Conservation (phyloP, 2,329 filamentous ascomycete genomes). For the Aureobasidium mangrovei region DNA sequence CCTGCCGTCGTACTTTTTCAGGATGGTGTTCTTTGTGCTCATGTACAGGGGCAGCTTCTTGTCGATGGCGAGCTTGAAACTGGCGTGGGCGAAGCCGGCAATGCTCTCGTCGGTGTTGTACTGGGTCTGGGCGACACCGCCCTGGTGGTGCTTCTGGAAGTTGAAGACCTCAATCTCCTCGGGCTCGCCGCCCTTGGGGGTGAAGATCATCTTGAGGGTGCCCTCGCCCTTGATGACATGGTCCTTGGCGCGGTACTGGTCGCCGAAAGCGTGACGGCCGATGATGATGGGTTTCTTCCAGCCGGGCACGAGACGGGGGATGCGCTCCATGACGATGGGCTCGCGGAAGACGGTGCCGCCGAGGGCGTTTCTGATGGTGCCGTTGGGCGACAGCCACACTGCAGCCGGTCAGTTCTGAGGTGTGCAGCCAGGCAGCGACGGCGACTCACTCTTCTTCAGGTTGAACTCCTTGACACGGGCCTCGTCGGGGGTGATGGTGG, state of each 20-base stretch:
- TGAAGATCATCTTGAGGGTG: conserved; percentile 91
- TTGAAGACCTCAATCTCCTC: conserved; percentile 84
- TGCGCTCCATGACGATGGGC: conserved; percentile 89
- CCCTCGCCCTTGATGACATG: conserved; percentile 71
- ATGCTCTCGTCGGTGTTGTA: conserved; percentile 99
- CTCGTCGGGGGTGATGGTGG: conserved; percentile 98
- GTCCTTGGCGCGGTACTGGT: conserved; percentile 98
- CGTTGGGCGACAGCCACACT: conserved; percentile 99
- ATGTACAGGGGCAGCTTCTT: conserved; percentile 94
- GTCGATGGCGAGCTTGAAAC: conserved; percentile 86
- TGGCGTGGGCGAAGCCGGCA: conserved; percentile 85
- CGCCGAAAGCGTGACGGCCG: conserved; percentile 94
- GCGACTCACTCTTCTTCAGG: conserved; percentile 79
- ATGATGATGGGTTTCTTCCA: conserved; percentile 99
- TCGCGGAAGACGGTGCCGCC: conserved; percentile 98
- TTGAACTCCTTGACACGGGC: conserved; percentile 95
- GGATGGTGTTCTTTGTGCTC: conserved; percentile 99
- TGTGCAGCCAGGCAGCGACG: conserved; percentile 9
- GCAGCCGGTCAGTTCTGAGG: conserved; percentile 12
- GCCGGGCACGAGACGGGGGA: conserved; percentile 87
- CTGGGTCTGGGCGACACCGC: conserved; percentile 86
- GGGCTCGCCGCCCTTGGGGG: conserved; percentile 68
- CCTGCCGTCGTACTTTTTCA: conserved; percentile 96
- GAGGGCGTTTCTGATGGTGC: conserved; percentile 63
- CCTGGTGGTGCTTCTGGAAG: conserved; percentile 62